Conservation (phyloP, 1,284 basidiomycete species). For the Papiliotrema nemorosa region DNA sequence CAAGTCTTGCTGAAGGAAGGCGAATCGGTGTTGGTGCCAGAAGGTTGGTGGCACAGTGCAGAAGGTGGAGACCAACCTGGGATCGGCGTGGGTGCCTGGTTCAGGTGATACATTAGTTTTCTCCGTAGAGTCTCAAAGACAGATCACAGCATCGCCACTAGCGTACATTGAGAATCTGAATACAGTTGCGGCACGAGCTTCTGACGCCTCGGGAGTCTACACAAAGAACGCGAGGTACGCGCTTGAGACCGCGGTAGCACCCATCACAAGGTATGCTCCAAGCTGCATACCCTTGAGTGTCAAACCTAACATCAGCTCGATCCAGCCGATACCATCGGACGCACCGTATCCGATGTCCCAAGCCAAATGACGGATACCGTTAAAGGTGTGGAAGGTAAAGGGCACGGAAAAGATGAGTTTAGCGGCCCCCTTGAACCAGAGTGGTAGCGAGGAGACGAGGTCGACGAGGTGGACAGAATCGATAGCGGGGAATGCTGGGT, state of each 20-base stretch:
- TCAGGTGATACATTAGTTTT: slow-evolving; percentile 18
- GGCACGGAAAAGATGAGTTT: slow-evolving; percentile 76
- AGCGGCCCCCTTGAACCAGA: slow-evolving; percentile 66
- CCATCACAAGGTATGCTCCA: slow-evolving; percentile 80
- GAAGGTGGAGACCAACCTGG: slow-evolving; percentile 28
- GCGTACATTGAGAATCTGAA: slow-evolving; percentile 2
- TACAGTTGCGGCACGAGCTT: background rate
- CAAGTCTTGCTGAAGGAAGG: slow-evolving; percentile 27
- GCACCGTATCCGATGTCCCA: slow-evolving; percentile 90
- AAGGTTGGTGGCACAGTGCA: slow-evolving; percentile 46
- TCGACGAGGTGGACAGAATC: slow-evolving; percentile 75
- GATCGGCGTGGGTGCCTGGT: slow-evolving; percentile 44
- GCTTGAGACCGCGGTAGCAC: slow-evolving; percentile 70
- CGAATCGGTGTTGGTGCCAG: slow-evolving; percentile 40
- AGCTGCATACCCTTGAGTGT: slow-evolving; percentile 72
- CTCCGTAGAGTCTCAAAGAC: too few species aligned
- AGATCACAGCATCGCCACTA: background rate
- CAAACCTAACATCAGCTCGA: slow-evolving; percentile 55
- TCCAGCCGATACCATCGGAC: slow-evolving; percentile 47
- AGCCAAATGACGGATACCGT: slow-evolving; percentile 83
- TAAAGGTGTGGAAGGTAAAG: slow-evolving; percentile 85
- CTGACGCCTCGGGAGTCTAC: slow-evolving; percentile 6
- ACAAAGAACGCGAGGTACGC: slow-evolving; percentile 59
- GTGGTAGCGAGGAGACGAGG: slow-evolving; percentile 61
- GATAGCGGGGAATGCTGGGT: slow-evolving; percentile 61